A percentile compares a stretch with the other conserved stretches of the same genome.
Evolutionary conservation across 2,329 filamentous ascomycete genomes (phyloP).

Genomic region (Fusarium avenaceum): DNA sequence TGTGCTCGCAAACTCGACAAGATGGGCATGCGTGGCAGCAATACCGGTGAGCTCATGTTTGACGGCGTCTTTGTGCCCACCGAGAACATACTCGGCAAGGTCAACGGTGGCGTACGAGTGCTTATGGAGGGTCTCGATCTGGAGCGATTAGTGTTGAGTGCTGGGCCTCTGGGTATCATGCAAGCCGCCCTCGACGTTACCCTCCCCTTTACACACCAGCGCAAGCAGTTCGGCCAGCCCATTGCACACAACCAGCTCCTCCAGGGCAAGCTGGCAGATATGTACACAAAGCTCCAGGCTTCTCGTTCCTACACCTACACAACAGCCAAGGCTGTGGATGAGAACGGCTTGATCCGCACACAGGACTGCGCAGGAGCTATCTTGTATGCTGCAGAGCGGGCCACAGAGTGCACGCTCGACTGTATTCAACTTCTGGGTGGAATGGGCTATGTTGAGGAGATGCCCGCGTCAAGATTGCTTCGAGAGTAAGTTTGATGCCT

Average conservation of each 20-base stretch:
- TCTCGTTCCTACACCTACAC: conserved; percentile 88
- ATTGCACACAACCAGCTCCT: conserved; percentile 94
- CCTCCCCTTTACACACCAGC: conserved; percentile 88
- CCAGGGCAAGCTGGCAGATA: conserved; percentile 93
- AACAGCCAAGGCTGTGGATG: conserved; percentile 84
- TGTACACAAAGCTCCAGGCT: conserved; percentile 94
- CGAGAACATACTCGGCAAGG: conserved; percentile 81
- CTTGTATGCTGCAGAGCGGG: conserved; percentile 90
- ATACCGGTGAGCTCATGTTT: conserved; percentile 94
- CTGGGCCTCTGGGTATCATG: conserved; percentile 94
- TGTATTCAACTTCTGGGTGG: conserved; percentile 93
- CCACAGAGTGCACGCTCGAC: conserved; percentile 87
- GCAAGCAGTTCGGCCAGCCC: conserved; percentile 88
- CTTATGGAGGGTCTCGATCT: conserved; percentile 97
- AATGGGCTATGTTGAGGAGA: conserved; percentile 96
- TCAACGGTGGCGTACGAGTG: conserved; percentile 88
- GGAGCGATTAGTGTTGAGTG: conserved; percentile 90
- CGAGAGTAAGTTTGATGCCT: conserved; percentile 67
- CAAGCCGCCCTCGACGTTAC: conserved; percentile 88
- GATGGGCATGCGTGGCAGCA: conserved; percentile 96
- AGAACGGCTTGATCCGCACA: conserved; percentile 78
- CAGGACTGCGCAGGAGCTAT: conserved; percentile 97
- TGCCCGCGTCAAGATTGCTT: conserved; percentile 87
- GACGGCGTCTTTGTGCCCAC: conserved; percentile 90
- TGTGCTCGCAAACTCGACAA: conserved; percentile 95